These are phyloP conservation scores for Solanum hybrid DNA, from an alignment of 305 asterid genomes.

Conservation along the genomic window DNA sequence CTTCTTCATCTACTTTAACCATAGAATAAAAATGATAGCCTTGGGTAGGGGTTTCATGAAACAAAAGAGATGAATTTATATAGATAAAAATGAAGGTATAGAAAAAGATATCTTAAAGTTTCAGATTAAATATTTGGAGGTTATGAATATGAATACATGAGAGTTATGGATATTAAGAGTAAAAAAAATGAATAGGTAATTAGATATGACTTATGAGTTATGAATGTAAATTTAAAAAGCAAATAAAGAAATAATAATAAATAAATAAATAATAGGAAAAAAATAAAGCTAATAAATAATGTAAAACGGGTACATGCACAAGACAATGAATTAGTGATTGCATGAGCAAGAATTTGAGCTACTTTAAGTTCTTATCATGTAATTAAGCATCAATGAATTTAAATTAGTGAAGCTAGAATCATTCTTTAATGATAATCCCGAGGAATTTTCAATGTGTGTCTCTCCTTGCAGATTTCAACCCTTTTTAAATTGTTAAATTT, in stretches of 20 bases:
- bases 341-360: not conserved
- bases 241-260: not conserved
- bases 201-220: too few relatives aligned
- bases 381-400: too few relatives aligned
- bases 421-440: not conserved
- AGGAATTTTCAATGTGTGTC: not conserved
- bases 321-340: not conserved
- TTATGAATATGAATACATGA: too few relatives aligned
- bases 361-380: not conserved
- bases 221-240: too few relatives aligned
- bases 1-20: too few relatives aligned
- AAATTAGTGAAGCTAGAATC: not conserved
- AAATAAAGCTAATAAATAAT: not conserved
- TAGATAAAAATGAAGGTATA: not conserved
- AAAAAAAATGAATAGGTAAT: too few relatives aligned
- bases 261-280: not conserved
- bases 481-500: too few relatives aligned
- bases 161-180: too few relatives aligned
- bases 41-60: too few relatives aligned
- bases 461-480: not conserved
- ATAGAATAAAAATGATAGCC: not conserved
- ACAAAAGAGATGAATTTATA: not conserved
- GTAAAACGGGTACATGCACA: not conserved
- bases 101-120: too few relatives aligned
- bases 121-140: too few relatives aligned